A percentile compares a stretch with the other conserved stretches of the same genome.
phyloP scores from a whole-genome alignment of 441 rosid species.

The Omphalea diandra region DNA sequence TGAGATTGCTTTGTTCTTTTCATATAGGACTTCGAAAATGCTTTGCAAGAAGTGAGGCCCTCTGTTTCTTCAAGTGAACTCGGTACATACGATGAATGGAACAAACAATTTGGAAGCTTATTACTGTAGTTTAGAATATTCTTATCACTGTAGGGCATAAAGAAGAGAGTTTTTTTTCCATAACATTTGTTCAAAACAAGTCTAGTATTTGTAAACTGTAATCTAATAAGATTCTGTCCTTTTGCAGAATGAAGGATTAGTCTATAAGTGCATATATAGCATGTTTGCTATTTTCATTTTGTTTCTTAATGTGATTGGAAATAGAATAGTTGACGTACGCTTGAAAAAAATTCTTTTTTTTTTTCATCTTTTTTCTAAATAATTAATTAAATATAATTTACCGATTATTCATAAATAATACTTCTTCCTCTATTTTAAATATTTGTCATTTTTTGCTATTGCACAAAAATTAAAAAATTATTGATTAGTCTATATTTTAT shows the following conservation, averaged over 20 bases:
- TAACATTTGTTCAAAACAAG: not conserved
- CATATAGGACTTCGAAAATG: constrained; percentile 68
- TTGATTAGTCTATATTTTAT: no score
- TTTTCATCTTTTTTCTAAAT: no score
- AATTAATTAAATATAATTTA: no score
- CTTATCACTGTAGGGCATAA: not conserved
- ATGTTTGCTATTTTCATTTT: not conserved
- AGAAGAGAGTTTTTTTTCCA: no score
- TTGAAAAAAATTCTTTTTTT: no score
- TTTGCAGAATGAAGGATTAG: not conserved
- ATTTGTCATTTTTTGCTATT: no score
- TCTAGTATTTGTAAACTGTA: not conserved
- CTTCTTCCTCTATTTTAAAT: no score
- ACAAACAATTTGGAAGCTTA: constrained; percentile 89
- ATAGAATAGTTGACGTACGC: not conserved
- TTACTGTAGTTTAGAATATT: constrained; percentile 36
- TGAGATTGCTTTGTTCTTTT: not conserved
- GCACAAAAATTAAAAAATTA: no score
- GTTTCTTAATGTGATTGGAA: not conserved
- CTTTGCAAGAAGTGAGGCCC: constrained; percentile 88
- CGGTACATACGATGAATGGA: constrained; percentile 77
- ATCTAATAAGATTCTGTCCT: not conserved
- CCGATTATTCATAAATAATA: no score
- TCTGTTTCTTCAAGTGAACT: constrained; percentile 83
- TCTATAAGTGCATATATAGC: not conserved